Conservation (phyloP, 495 filamentous ascomycete species). For the Aspergillus avenaceus region DNA sequence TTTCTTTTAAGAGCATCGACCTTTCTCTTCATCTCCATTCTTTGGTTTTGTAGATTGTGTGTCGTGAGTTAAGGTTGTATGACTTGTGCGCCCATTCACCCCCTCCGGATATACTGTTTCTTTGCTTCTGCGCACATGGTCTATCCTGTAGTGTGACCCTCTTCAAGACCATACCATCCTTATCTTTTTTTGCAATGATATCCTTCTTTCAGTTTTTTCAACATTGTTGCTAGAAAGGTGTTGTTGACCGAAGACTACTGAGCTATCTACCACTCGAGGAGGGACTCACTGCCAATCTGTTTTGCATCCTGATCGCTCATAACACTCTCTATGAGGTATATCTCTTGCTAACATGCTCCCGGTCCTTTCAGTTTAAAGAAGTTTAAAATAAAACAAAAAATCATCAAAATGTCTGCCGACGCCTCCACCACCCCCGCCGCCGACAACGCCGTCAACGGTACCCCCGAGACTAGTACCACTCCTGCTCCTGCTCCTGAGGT, state of each 20-base stretch:
- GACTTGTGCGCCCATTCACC: background rate
- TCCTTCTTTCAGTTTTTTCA: too few relatives aligned
- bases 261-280: background rate
- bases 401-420: conserved; percentile 46
- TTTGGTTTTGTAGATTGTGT: background rate
- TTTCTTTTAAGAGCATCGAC: conserved; percentile 1
- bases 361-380: background rate
- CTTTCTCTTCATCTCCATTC: background rate
- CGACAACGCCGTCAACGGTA: conserved; percentile 38
- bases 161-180: background rate
- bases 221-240: too few relatives aligned
- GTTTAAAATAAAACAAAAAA: conserved; percentile 17
- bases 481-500: conserved; percentile 31
- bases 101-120: background rate
- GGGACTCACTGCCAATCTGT: background rate
- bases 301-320: background rate
- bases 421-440: conserved; percentile 36
- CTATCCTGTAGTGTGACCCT: background rate
- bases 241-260: too few relatives aligned
- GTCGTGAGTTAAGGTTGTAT: conserved; percentile 1
- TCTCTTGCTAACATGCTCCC: background rate
- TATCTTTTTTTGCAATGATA: too few relatives aligned
- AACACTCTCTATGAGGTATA: background rate
- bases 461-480: conserved; percentile 35
- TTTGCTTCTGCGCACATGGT: background rate